These are phyloP conservation scores for Phytophthora pseudosyringae DNA, from an alignment of 352 stramenopile species.

Conservation along the genomic window DNA sequence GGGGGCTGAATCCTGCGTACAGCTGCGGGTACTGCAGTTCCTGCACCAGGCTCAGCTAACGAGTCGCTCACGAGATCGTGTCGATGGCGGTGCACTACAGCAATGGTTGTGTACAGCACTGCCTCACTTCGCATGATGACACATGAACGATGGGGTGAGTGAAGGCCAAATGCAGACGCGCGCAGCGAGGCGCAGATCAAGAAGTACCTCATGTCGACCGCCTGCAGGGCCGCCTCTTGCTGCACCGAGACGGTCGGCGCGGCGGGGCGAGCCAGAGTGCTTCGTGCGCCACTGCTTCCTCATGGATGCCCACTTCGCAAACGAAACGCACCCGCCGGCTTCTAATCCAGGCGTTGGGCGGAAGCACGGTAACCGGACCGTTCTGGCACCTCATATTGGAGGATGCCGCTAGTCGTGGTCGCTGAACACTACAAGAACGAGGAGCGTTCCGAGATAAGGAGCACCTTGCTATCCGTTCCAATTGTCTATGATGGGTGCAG, in stretches of 20 bases:
- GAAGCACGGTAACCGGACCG: slow-evolving; percentile 17
- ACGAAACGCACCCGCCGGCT: slow-evolving; percentile 22
- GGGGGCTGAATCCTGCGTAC: neutral
- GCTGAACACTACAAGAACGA: slow-evolving; percentile 26
- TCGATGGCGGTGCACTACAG: slow-evolving; percentile 28
- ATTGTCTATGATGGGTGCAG: slow-evolving; percentile 10
- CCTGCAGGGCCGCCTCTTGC: slow-evolving; percentile 1
- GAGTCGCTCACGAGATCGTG: neutral
- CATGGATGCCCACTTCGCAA: slow-evolving; percentile 12
- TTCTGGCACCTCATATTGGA: slow-evolving; percentile 10
- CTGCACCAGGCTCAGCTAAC: neutral
- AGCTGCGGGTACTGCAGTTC: neutral
- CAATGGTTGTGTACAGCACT: slow-evolving; percentile 35
- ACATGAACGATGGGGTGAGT: slow-evolving; percentile 15
- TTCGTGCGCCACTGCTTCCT: neutral
- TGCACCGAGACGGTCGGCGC: slow-evolving; percentile 1
- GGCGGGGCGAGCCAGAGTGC: slow-evolving; percentile 7
- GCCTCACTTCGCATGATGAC: slow-evolving; percentile 23
- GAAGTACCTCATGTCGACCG: slow-evolving; percentile 23
- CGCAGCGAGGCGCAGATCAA: slow-evolving; percentile 11
- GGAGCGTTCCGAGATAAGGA: slow-evolving; percentile 12
- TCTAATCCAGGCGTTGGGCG: slow-evolving; percentile 12
- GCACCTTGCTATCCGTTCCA: slow-evolving; percentile 12
- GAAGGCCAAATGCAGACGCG: neutral
- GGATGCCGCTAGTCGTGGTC: slow-evolving; percentile 9